phyloP scores from a whole-genome alignment of 2,329 filamentous ascomycete species.

The Colletotrichum brevisporum region DNA sequence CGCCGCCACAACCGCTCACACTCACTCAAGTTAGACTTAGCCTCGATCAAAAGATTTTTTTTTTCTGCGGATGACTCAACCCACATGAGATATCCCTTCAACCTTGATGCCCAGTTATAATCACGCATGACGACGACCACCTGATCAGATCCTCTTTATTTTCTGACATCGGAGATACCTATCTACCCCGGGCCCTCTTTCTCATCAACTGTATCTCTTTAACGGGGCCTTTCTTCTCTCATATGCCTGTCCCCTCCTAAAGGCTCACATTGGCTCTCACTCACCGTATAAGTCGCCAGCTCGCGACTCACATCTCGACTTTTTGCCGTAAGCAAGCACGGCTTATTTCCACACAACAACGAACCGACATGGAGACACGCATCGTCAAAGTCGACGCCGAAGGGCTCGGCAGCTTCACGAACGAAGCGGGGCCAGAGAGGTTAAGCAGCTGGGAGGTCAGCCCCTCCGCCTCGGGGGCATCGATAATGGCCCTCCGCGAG shows the following conservation, averaged over 20 bases:
- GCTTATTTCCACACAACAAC: background rate
- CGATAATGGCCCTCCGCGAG: slow-evolving; percentile 64
- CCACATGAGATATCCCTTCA: slow-evolving; percentile 15
- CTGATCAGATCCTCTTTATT: slow-evolving; percentile 7
- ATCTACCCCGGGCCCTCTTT: slow-evolving; percentile 27
- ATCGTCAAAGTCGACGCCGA: slow-evolving; percentile 53
- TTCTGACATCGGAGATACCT: slow-evolving; percentile 18
- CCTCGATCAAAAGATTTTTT: slow-evolving; percentile 33
- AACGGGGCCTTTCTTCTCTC: background rate
- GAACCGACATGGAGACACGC: slow-evolving; percentile 55
- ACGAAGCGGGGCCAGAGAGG: slow-evolving; percentile 46
- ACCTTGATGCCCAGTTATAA: slow-evolving; percentile 36
- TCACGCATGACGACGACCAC: slow-evolving; percentile 17
- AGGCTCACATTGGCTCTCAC: slow-evolving; percentile 27
- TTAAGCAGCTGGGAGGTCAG: slow-evolving; percentile 61
- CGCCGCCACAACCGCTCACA: slow-evolving; percentile 19
- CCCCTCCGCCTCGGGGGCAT: slow-evolving; percentile 46
- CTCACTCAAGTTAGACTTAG: slow-evolving; percentile 10
- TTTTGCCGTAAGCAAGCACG: background rate
- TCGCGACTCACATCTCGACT: slow-evolving; percentile 14
- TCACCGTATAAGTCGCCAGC: slow-evolving; percentile 37
- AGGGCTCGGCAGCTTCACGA: slow-evolving; percentile 53
- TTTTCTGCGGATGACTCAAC: slow-evolving; percentile 35
- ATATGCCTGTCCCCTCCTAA: background rate
- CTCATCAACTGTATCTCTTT: slow-evolving; percentile 8